Percentiles rank a stretch among this genome's conserved stretches.
Conservation (phyloP, 2,329 filamentous ascomycete genomes). For the Sclerotinia sclerotiorum region DNA sequence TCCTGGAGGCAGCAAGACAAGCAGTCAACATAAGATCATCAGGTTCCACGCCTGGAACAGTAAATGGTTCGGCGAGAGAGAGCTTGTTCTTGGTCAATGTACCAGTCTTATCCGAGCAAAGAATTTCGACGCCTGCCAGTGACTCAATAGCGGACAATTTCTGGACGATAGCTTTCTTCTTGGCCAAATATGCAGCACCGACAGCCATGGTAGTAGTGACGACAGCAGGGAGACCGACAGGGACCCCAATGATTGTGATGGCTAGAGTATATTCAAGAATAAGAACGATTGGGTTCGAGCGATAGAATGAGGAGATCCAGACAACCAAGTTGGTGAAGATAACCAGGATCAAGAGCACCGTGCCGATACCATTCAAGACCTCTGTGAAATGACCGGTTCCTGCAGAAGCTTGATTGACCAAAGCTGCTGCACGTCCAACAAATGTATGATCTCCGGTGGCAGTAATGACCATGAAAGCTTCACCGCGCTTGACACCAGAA, state of each 20-base stretch:
- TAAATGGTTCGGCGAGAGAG: conserved; percentile 81
- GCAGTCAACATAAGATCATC: conserved; percentile 92
- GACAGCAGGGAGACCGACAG: conserved; percentile 88
- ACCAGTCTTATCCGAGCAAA: conserved; percentile 93
- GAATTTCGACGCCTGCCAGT: conserved; percentile 86
- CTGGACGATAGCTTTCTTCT: conserved; percentile 91
- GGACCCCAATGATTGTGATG: conserved; percentile 89
- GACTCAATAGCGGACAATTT: conserved; percentile 92
- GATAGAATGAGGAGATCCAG: conserved; percentile 86
- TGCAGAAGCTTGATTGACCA: conserved; percentile 73
- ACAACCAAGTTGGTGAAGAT: conserved; percentile 77
- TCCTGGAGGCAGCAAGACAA: conserved; percentile 84
- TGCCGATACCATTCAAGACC: conserved; percentile 84
- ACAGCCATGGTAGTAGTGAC: conserved; percentile 95
- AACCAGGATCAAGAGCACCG: conserved; percentile 75
- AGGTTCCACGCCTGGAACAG: conserved; percentile 75
- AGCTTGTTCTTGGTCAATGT: conserved; percentile 94
- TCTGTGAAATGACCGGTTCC: conserved; percentile 87
- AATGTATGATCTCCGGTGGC: conserved; percentile 87
- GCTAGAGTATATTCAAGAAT: conserved; percentile 85
- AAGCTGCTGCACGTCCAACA: conserved; percentile 82
- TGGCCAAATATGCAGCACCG: conserved; percentile 85
- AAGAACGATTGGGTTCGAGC: conserved; percentile 73
- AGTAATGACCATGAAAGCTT: conserved; percentile 79
- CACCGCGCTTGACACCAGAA: conserved; percentile 86